These are phyloP conservation scores for Saksenaea vasiformis DNA, from an alignment of 371 early-diverging fungal genomes.

Conservation along the genomic window DNA sequence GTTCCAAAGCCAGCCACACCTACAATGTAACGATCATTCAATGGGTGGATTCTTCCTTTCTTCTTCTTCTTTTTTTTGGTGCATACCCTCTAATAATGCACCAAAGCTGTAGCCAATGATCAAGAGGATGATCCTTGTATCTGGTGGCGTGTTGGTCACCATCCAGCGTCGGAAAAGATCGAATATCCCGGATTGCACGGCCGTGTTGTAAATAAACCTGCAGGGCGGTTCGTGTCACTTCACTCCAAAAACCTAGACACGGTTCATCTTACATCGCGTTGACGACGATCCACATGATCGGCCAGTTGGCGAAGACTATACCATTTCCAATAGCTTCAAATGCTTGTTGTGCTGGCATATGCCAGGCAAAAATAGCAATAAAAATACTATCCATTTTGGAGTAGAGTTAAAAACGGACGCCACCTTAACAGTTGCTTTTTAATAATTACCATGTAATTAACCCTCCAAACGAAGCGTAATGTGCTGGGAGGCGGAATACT, in stretches of 20 bases:
- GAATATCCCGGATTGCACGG: constrained; percentile 49
- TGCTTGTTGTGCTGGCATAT: constrained; percentile 52
- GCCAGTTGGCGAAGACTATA: constrained; percentile 54
- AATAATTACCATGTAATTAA: constrained; percentile 36
- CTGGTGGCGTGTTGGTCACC: constrained; percentile 46
- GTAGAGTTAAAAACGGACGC: neutral
- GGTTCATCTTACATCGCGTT: constrained; percentile 41
- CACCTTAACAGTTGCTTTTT: neutral
- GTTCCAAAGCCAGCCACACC: constrained; percentile 57
- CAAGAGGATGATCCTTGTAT: constrained; percentile 42
- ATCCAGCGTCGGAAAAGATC: constrained; percentile 54
- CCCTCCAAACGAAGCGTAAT: constrained; percentile 33
- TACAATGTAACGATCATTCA: neutral
- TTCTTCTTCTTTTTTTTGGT: neutral
- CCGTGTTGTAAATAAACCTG: constrained; percentile 48
- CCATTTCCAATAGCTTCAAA: constrained; percentile 48
- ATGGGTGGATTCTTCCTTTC: too few species aligned
- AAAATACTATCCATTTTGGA: constrained; percentile 38
- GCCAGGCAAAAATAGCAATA: constrained; percentile 56
- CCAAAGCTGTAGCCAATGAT: constrained; percentile 50
- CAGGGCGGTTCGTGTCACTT: neutral
- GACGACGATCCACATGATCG: constrained; percentile 58
- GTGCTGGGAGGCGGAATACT: constrained; percentile 40
- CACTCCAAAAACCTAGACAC: neutral
- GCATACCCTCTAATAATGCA: constrained; percentile 48